These are phyloP conservation scores for Otatea glauca DNA, from an alignment of 176 grass and related monocot species.

Conservation along the genomic window DNA sequence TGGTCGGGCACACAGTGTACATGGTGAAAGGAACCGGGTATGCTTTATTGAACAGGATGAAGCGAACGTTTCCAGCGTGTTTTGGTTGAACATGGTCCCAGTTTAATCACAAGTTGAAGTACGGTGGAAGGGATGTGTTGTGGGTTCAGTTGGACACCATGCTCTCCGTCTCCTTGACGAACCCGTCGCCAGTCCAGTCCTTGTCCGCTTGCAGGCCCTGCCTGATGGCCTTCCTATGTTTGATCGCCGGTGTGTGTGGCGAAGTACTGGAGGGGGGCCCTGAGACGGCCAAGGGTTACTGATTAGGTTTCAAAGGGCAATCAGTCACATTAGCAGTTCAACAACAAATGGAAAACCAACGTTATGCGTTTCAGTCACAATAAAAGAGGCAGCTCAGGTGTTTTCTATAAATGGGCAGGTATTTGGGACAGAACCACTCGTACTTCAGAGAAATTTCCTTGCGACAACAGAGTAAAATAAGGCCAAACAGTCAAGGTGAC, in stretches of 20 bases:
- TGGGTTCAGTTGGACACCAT: conserved; percentile 89
- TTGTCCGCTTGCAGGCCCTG: conserved; percentile 86
- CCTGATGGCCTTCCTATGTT: conserved; percentile 77
- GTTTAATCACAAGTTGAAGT: conserved; percentile 51
- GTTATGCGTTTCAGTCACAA: neutral
- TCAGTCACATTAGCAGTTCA: neutral
- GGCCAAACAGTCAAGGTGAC: conserved; percentile 28
- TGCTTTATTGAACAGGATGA: conserved; percentile 44
- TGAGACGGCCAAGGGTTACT: conserved; percentile 7
- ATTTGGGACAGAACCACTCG: conserved; percentile 16
- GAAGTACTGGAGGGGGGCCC: conserved; percentile 85
- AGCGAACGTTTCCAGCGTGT: conserved; percentile 25
- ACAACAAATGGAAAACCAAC: neutral
- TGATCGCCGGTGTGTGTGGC: conserved; percentile 87
- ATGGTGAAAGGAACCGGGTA: conserved; percentile 14
- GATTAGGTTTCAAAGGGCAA: neutral
- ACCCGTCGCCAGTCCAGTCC: conserved; percentile 99
- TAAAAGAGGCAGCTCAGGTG: neutral
- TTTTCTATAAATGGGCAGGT: neutral
- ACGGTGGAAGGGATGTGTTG: conserved; percentile 22
- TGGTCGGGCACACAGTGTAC: neutral
- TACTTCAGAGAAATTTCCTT: conserved; percentile 30
- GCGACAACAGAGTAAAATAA: conserved; percentile 29
- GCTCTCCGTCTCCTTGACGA: conserved; percentile 88
- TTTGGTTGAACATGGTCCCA: neutral